These are phyloP conservation scores for Aspergillus sp. DNA, from an alignment of 2,329 filamentous ascomycete species.

Conservation along the genomic window DNA sequence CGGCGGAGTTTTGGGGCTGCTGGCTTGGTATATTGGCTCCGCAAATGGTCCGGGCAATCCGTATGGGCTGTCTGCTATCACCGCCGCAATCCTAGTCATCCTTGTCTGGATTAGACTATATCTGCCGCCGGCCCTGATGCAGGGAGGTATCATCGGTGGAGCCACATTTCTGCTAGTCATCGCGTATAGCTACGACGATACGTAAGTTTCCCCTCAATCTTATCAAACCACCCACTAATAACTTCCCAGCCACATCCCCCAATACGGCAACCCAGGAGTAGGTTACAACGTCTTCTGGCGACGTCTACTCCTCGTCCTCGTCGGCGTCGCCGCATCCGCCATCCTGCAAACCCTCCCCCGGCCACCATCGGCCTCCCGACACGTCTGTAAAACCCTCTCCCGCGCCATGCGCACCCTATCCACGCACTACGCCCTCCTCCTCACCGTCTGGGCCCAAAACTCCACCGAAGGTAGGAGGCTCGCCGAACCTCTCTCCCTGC, in stretches of 20 bases:
- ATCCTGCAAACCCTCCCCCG: constrained; percentile 52
- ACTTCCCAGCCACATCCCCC: constrained; percentile 38
- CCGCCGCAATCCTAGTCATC: constrained; percentile 34
- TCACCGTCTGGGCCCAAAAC: constrained; percentile 48
- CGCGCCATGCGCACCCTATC: constrained; percentile 47
- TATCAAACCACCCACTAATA: background rate
- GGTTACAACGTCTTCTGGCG: constrained; percentile 55
- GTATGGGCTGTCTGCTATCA: constrained; percentile 51
- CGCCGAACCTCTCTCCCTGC: constrained; percentile 35
- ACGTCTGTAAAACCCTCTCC: constrained; percentile 50
- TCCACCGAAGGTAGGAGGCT: constrained; percentile 25
- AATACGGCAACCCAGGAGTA: constrained; percentile 51
- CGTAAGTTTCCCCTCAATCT: constrained; percentile 28
- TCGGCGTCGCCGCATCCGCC: constrained; percentile 48
- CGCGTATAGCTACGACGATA: constrained; percentile 52
- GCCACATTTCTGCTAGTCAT: constrained; percentile 50
- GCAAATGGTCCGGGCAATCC: constrained; percentile 53
- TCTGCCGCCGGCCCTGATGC: constrained; percentile 32
- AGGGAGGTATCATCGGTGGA: constrained; percentile 43
- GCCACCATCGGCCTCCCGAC: constrained; percentile 50
- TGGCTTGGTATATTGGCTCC: constrained; percentile 56
- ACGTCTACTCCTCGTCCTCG: constrained; percentile 46
- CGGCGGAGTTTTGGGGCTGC: constrained; percentile 51
- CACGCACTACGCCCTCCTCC: constrained; percentile 53
- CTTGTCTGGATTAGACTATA: constrained; percentile 42